Evolutionary conservation across 2,329 filamentous ascomycete genomes (phyloP), one percentile per base, ranked within the genome.

Genomic region (Beauveria pseudobassiana): DNA sequence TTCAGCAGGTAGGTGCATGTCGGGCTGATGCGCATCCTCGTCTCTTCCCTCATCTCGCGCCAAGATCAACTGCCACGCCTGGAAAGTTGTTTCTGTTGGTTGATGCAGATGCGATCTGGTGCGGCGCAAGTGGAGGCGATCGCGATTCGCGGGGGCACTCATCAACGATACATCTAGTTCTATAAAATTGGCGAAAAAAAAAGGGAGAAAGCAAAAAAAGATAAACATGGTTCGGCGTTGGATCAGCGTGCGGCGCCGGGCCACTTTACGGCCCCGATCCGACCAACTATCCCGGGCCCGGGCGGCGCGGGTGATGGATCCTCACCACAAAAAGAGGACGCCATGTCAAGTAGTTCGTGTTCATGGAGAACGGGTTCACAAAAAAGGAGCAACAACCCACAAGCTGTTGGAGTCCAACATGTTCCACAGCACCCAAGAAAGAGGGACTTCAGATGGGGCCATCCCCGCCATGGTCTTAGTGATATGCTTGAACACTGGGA

Each of bases 321-420:
- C 30, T 18, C 38, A 59, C 48, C 56, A 59, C 56, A 28, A 59
- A 59, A 59, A 34, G 9, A 30, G 14, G 20, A 20, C 28, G 7
- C 18, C 14, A n/a, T 26, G 38, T 45, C 43, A 38, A 22, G 22
- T 34, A 50, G 48, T 34, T 52, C 30, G 30, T 34, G 30, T 12
- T 12, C 57, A 51, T 46, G 28, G 30, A 49, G 57, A 51, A 59
- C 16, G 46, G 55, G 45, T 46, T 50, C 34, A 50, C 46, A 59
- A 38, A 38, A 50, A 40, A 50, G 55, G 53, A 56, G 18, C 43
- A 42, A n/a, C 24, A 51, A 40, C 38, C 57, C 57, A 59, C 57
- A 59, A 59, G 57, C 57, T 59, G 38, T 59, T 59, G 57, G 48
- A 43, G 22, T 51, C 30, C 9, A 51, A 50, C 45, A 26, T 51